Evolutionary conservation across 306 rosid genomes (phyloP), one percentile per base, ranked within the genome.

Genomic region (Canavalia gladiata): DNA sequence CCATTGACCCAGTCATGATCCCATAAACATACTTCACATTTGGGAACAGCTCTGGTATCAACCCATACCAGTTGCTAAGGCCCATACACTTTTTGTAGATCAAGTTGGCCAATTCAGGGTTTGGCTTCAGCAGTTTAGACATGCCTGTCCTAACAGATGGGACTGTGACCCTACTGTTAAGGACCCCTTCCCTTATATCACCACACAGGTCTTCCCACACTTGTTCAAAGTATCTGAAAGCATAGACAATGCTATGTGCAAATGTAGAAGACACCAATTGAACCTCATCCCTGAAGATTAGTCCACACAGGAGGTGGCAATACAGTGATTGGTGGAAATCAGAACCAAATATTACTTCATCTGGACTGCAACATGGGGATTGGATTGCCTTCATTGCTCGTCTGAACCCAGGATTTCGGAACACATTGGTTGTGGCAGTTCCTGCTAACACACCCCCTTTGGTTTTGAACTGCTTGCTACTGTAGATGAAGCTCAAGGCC

Each of bases 1-100:
- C 97, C 97, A 95, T 95, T 37, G 97, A 88, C 34, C 99, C 99
- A 0, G 99, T 95, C 99, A 95, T 93, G 78, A 95, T 89, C 54
- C 93, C 99, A 56, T 83, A 81, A 28, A 95, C 84, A 75, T 90
- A 95, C 88, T 93, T 90, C 0, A 72, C 91, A 87, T 93, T 93
- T 0, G 99, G 99, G 51, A 95, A 91, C 56, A 93, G 86, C 72
- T 75, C 97, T 1, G 94, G 99, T 65, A 95, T 90, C 33, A 95
- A 74, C 6, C 99, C 94, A 84, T 87, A 86, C 97, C 97, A 93
- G 68, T 95, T 93, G 67, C 92, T 93, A 79, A 95, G 72, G 13
- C 89, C 92, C 5, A 78, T 71, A 29, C 94, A 89, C 54, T 87
- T 93, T 7, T 12, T 47, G 46, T 77, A 65, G 67, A 95, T 85